Conservation (phyloP, 1,139 yeast genomes). For the Suhomyces wounanorum region DNA sequence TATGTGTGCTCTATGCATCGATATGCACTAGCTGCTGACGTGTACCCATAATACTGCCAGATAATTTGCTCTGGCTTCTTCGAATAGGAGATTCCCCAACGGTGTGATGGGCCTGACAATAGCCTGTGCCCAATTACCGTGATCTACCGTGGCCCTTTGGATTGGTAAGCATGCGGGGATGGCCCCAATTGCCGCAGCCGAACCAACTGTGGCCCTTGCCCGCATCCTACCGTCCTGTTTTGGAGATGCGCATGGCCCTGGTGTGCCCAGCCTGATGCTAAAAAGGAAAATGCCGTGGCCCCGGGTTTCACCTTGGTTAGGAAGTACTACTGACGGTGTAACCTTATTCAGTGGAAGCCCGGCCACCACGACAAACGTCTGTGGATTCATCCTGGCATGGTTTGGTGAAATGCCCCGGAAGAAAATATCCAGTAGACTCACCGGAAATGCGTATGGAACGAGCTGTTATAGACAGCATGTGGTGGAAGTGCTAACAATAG, state of each 20-base stretch:
- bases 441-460: slow-evolving; percentile 2
- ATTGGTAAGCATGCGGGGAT: not conserved
- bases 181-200: not conserved
- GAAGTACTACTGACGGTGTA: not conserved
- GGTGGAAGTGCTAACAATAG: not conserved
- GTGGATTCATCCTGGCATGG: not conserved
- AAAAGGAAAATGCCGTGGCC: not conserved
- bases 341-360: not conserved
- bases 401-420: not conserved
- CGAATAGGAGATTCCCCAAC: not conserved
- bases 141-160: not conserved
- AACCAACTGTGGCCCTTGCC: not conserved
- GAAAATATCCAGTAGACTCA: not conserved
- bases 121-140: not conserved
- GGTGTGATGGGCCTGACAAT: not conserved
- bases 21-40: not conserved
- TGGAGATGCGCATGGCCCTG: not conserved
- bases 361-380: not conserved
- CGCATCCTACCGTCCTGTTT: not conserved
- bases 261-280: not conserved
- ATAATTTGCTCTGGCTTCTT: not conserved
- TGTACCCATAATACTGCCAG: not conserved
- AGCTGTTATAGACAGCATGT: not conserved
- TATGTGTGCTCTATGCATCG: not conserved
- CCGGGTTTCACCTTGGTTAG: not conserved